Evolutionary conservation across 2,329 filamentous ascomycete genomes (phyloP).

Genomic region (Alternaria triticimaculans): DNA sequence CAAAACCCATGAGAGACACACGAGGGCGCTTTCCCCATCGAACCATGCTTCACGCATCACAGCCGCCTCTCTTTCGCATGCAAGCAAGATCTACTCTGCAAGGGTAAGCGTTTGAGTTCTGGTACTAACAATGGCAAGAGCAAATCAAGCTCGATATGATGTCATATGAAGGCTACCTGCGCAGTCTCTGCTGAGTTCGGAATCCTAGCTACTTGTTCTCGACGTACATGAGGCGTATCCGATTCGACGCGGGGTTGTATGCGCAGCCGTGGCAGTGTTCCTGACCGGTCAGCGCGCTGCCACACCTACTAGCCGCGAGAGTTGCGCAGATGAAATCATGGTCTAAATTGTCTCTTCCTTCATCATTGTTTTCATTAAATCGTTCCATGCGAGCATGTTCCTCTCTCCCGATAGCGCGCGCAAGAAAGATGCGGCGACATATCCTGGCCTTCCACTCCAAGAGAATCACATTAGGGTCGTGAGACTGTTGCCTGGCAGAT

Average conservation of each 20-base stretch:
- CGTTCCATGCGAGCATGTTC: neutral
- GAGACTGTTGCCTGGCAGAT: slow-evolving; percentile 14
- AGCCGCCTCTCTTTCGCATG: neutral
- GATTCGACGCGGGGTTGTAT: neutral
- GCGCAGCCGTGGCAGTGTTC: neutral
- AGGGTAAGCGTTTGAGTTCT: neutral
- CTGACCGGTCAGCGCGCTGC: neutral
- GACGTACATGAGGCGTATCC: neutral
- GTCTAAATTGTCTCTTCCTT: neutral
- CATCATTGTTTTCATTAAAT: neutral
- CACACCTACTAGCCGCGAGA: neutral
- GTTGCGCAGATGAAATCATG: neutral
- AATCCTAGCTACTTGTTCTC: neutral
- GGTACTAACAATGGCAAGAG: neutral
- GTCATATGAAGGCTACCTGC: neutral
- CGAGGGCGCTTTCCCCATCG: neutral
- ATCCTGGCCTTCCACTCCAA: neutral
- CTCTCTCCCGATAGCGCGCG: slow-evolving; percentile 2
- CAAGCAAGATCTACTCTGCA: neutral
- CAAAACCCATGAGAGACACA: slow-evolving; percentile 4
- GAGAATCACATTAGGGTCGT: slow-evolving; percentile 8
- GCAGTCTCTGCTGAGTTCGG: neutral
- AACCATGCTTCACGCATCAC: neutral
- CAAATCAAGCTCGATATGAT: neutral
- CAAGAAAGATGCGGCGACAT: neutral